Percentiles rank a stretch among this genome's conserved stretches.
These are phyloP conservation scores for Suillus subalutaceus DNA, from an alignment of 768 basidiomycete genomes.

Conservation along the genomic window DNA sequence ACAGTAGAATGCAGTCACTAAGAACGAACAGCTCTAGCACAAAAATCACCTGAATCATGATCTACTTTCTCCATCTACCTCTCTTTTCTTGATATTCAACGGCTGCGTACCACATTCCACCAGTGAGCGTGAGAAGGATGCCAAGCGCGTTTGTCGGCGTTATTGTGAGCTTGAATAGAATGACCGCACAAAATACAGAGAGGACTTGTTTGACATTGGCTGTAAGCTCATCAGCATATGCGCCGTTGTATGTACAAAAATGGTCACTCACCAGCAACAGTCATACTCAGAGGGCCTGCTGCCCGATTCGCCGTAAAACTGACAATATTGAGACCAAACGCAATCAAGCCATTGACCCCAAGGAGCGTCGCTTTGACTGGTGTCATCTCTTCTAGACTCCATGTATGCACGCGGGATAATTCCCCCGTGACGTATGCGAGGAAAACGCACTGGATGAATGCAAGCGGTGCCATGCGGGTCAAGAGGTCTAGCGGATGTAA, in stretches of 20 bases:
- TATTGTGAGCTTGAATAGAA: slow-evolving; percentile 83
- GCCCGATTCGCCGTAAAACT: slow-evolving; percentile 96
- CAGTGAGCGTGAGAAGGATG: slow-evolving; percentile 80
- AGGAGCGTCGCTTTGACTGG: slow-evolving; percentile 53
- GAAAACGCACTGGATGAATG: slow-evolving; percentile 83
- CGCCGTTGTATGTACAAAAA: neutral
- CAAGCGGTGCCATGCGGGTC: slow-evolving; percentile 88
- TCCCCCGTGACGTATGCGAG: slow-evolving; percentile 85
- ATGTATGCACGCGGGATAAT: slow-evolving; percentile 59
- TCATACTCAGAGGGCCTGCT: slow-evolving; percentile 88
- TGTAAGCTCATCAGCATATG: slow-evolving; percentile 31
- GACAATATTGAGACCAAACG: slow-evolving; percentile 91
- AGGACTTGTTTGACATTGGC: slow-evolving; percentile 94
- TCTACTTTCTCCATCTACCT: slow-evolving; percentile 19
- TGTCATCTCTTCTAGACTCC: slow-evolving; percentile 44
- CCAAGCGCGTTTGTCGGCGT: slow-evolving; percentile 80
- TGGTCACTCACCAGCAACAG: slow-evolving; percentile 73
- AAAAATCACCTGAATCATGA: neutral
- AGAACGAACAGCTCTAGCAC: neutral
- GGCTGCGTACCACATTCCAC: slow-evolving; percentile 80
- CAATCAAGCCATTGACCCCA: slow-evolving; percentile 79
- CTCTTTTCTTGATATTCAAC: slow-evolving; percentile 62
- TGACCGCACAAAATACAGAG: slow-evolving; percentile 83
- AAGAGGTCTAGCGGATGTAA: slow-evolving; percentile 86
- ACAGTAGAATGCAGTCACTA: neutral